These are phyloP conservation scores for Chlamydomonas sp. DNA, from an alignment of 139 green algal genomes.

Conservation along the genomic window DNA sequence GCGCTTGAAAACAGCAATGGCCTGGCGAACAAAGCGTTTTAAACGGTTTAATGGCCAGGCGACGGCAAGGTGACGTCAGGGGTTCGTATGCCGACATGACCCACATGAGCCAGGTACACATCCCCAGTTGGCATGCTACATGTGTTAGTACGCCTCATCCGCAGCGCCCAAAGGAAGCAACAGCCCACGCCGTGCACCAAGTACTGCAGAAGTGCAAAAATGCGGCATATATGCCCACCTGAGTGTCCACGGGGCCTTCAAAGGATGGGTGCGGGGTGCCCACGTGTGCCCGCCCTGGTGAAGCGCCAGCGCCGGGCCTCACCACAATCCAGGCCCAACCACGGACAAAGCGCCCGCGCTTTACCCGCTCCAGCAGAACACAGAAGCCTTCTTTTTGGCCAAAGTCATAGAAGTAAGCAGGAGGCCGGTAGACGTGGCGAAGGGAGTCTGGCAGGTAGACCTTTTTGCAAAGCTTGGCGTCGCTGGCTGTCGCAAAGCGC, in stretches of 20 bases:
- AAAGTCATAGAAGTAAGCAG: neutral
- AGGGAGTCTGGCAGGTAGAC: neutral
- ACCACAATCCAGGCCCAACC: conserved; percentile 22
- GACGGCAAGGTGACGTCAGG: no score
- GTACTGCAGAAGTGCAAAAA: no score
- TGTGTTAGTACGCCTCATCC: neutral
- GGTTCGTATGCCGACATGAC: no score
- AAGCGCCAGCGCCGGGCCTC: neutral
- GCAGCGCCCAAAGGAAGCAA: neutral
- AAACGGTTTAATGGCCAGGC: no score
- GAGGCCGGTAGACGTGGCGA: neutral
- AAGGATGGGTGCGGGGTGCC: conserved; percentile 22
- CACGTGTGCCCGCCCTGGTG: conserved; percentile 2
- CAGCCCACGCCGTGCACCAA: no score
- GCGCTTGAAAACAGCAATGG: conserved; percentile 10
- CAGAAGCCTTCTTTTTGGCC: neutral
- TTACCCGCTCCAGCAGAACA: conserved; percentile 3
- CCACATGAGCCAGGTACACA: no score
- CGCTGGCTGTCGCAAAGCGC: neutral
- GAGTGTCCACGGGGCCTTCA: conserved; percentile 17
- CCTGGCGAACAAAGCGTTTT: neutral
- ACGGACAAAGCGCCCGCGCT: conserved; percentile 1
- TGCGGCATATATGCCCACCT: neutral
- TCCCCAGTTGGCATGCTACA: no score
- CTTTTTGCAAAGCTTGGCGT: neutral